Base-by-base conservation (phyloP, 805 yeast genomes). In the Alloascoidea hylecoeti region DNA sequence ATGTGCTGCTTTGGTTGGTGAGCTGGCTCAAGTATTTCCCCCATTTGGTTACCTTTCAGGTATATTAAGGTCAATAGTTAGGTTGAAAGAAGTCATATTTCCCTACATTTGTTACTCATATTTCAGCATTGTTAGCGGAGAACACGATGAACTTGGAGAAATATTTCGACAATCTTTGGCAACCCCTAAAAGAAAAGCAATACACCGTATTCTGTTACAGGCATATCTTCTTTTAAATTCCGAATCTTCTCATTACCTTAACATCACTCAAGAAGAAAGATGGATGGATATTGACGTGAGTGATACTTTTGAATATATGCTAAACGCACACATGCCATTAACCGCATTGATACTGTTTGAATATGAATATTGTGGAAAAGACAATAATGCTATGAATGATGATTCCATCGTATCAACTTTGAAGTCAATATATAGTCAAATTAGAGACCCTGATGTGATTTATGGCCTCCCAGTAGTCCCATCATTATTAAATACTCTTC, bases 391-490 rank as follows among this genome's bases (percentile, higher is more conserved):
- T 23, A 9, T 23, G 30, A 9, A 9, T 23, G 30, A 23, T 23
- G 30, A n/a, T 9, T 23, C 30, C 9, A 23, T 23, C n/a, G 30
- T 23, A 23, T 23, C 30, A 9, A 9, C 39, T 3, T 37, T 62
- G 9, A 23, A 55, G 3, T 34, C 41, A 0, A 59, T 79, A 1
- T 82, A 77, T 50, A 58, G 61, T 3, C 50, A 64, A 0, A 58
- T 85, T 2, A 73, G 69, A 37, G 85, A 79, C 40, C 57, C 63
- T 2, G 95, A 85, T 50, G 54, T 82, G 32, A 50, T 70, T 3
- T 64, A 66, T 45, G 94, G 94, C 0, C 53, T 82, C 5, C 84
- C 88, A 0, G 66, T 69, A 12, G 60, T 65, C 15, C 68, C 79
- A 1, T 58, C 75, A 0, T 48, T 84, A 4, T 61, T 61, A 0